Evolutionary conservation across 2,329 filamentous ascomycete genomes (phyloP).

Genomic region (Penicillium sp.): DNA sequence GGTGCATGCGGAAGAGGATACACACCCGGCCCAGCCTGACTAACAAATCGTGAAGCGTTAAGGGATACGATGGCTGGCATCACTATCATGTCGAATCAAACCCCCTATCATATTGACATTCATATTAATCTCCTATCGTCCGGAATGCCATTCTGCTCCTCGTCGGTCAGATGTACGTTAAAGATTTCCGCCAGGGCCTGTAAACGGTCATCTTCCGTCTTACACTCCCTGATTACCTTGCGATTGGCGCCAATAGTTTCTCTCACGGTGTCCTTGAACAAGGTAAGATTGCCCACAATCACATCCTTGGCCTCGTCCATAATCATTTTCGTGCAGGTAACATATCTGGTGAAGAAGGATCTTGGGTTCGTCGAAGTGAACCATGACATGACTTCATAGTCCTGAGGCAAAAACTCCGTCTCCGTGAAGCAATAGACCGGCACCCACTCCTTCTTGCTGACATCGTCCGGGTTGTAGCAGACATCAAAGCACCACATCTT

Average conservation of each 20-base stretch:
- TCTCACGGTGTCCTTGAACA: conserved; percentile 16
- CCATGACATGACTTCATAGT: conserved; percentile 58
- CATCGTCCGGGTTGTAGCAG: conserved; percentile 47
- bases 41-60: no score
- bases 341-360: conserved; percentile 18
- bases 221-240: conserved; percentile 9
- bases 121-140: conserved; percentile 7
- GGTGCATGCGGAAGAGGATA: no score
- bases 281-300: conserved; percentile 21
- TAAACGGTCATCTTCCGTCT: conserved; percentile 14
- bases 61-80: no score
- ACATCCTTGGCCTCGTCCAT: conserved; percentile 17
- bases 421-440: conserved; percentile 66
- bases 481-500: conserved; percentile 66
- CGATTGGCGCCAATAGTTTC: conserved; percentile 12
- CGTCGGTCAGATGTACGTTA: conserved; percentile 13
- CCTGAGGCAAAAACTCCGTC: conserved; percentile 60
- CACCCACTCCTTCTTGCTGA: conserved; percentile 50
- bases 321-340: conserved; percentile 20
- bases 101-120: neutral
- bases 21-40: no score
- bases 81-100: neutral
- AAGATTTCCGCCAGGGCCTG: conserved; percentile 12
- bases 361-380: conserved; percentile 21
- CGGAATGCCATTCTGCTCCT: conserved; percentile 13